Evolutionary conservation across 805 yeast genomes (phyloP).

Genomic region (Candida odintsovae): DNA sequence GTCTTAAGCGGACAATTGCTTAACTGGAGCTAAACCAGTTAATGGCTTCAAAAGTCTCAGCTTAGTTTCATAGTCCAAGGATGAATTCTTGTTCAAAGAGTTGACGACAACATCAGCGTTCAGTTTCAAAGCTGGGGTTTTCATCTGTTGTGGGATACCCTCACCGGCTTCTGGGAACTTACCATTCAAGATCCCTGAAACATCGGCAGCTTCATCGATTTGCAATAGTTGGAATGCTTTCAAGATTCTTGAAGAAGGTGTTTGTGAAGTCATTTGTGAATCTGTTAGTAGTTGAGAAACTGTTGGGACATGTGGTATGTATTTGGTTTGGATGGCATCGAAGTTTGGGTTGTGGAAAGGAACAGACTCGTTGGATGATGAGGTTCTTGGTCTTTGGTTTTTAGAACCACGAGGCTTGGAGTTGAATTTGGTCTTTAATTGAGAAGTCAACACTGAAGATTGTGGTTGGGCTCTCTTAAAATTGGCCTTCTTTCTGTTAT

Average conservation of each 20-base stretch:
- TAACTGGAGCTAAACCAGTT: slow-evolving; percentile 24
- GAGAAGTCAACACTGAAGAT: neutral
- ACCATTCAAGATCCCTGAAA: slow-evolving; percentile 16
- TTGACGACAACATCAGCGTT: slow-evolving; percentile 23
- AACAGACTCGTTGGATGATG: neutral
- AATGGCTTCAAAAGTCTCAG: slow-evolving; percentile 22
- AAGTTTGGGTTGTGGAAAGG: slow-evolving; percentile 14
- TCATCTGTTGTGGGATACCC: slow-evolving; percentile 9
- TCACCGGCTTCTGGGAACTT: slow-evolving; percentile 6
- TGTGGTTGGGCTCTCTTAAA: slow-evolving; percentile 1
- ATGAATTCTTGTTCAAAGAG: slow-evolving; percentile 21
- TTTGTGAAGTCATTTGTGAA: slow-evolving; percentile 18
- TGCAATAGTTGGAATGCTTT: slow-evolving; percentile 16
- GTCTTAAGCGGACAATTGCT: slow-evolving; percentile 11
- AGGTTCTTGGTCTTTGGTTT: neutral
- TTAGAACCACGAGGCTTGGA: neutral
- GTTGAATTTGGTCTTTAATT: neutral
- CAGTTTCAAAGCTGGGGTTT: slow-evolving; percentile 13
- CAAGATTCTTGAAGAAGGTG: slow-evolving; percentile 16
- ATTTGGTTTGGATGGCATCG: slow-evolving; percentile 11
- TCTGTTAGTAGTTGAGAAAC: slow-evolving; percentile 7
- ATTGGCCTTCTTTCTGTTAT: neutral
- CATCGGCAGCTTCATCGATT: slow-evolving; percentile 10
- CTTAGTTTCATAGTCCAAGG: slow-evolving; percentile 18
- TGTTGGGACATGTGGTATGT: slow-evolving; percentile 16